Evolutionary conservation across 805 yeast genomes (phyloP).

Genomic region (Hanseniaspora jakobsenii): DNA sequence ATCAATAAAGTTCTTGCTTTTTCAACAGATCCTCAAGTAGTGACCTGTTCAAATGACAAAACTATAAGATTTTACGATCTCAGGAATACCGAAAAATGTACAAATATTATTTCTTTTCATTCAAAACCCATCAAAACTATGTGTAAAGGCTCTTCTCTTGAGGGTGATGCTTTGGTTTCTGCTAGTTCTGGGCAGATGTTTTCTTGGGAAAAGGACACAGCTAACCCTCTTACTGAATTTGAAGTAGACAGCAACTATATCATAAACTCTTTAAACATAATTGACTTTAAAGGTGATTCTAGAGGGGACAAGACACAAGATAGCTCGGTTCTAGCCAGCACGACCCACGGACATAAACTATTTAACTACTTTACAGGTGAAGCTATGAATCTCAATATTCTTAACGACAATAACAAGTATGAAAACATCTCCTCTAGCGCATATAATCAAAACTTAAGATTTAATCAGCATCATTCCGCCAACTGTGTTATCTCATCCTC

Average conservation of each 20-base stretch:
- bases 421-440: neutral
- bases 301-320: slow-evolving; percentile 49
- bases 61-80: slow-evolving; percentile 83
- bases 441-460: neutral
- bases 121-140: slow-evolving; percentile 68
- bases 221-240: slow-evolving; percentile 52
- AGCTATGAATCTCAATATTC: slow-evolving; percentile 59
- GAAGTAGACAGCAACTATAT: slow-evolving; percentile 15
- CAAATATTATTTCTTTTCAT: slow-evolving; percentile 70
- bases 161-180: slow-evolving; percentile 51
- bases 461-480: too few species aligned
- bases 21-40: slow-evolving; percentile 70
- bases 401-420: slow-evolving; percentile 16
- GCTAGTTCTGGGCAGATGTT: slow-evolving; percentile 72
- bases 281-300: slow-evolving; percentile 52
- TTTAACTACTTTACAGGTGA: slow-evolving; percentile 69
- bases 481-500: too few species aligned
- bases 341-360: slow-evolving; percentile 66
- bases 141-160: slow-evolving; percentile 51
- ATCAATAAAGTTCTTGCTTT: slow-evolving; percentile 58
- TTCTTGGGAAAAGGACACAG: slow-evolving; percentile 75
- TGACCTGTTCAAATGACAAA: slow-evolving; percentile 72
- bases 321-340: slow-evolving; percentile 65
- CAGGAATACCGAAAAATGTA: slow-evolving; percentile 60
- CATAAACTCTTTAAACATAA: slow-evolving; percentile 30